Percentiles rank a stretch among this genome's conserved stretches.
Conservation (phyloP, 129 eudicot species). For the Arctium lappa region DNA sequence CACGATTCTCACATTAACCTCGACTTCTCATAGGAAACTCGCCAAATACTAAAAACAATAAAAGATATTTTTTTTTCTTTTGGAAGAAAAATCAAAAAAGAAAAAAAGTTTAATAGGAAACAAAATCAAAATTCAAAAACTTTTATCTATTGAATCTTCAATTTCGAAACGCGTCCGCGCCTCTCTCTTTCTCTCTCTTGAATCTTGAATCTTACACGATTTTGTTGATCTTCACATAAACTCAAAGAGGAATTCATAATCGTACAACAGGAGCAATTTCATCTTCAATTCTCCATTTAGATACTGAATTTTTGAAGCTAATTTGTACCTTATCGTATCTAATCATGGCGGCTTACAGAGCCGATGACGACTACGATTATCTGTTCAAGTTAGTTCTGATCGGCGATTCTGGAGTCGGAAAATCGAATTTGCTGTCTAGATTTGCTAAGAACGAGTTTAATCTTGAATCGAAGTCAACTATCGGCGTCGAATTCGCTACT, state of each 20-base stretch:
- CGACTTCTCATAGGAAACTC: no score
- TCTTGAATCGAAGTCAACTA: conserved; percentile 74
- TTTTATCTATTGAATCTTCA: conserved; percentile 18
- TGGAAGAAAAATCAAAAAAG: neutral
- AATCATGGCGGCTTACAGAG: conserved; percentile 68
- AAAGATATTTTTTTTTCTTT: no score
- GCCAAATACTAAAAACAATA: no score
- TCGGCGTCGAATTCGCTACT: conserved; percentile 85
- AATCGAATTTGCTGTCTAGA: conserved; percentile 66
- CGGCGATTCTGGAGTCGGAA: conserved; percentile 83
- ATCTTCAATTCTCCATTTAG: neutral
- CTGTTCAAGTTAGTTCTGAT: conserved; percentile 68
- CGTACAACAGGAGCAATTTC: neutral
- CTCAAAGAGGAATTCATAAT: neutral
- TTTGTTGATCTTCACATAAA: conserved; percentile 15
- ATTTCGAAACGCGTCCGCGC: conserved; percentile 41
- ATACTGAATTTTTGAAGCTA: neutral
- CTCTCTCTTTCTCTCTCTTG: conserved; percentile 21
- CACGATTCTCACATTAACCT: no score
- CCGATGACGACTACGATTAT: conserved; percentile 85
- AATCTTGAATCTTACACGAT: conserved; percentile 23
- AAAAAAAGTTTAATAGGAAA: neutral
- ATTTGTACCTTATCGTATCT: neutral
- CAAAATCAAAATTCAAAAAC: neutral
- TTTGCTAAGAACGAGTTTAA: conserved; percentile 69